Base-by-base conservation (phyloP, 257 asterid genomes). In the Nicotiana undulata region DNA sequence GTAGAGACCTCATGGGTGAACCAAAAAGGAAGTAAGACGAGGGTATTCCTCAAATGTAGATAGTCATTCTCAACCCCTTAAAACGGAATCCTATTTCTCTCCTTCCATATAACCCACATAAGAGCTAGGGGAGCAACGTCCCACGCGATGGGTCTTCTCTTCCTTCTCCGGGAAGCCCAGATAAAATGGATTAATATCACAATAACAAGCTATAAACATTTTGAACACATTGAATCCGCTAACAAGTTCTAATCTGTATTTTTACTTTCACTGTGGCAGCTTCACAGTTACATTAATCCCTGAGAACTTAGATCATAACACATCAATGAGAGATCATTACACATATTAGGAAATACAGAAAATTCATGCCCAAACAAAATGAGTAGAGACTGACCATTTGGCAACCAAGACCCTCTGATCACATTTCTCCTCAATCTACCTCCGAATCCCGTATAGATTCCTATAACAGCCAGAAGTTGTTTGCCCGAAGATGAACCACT, bases 391-490 rank as follows among this genome's bases (percentile, higher is more conserved):
- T 80, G 70, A 94, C 98, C 97, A 87, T 86, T 87, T 56, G 93
- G 90, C 94, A 91, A 87, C 98, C 93, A 91, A 80, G 97, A 89
- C 16, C 94, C 97, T 85, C 98, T 90, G 77, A 90, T 89, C 83
- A 74, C 37, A 82, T 90, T 93, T 75, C 98, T 91, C 44, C 92
- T 90, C 89, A 90, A 80, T 46, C 90, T 92, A 80, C 95, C 90
- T 76, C 98, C 98, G 82, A 93, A 94, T 79, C 95, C 94, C 32
- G 96, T 93, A 91, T 90, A 94, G 81, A 94, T 89, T 84, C 98
- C 98, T 77, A 93, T 90, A 46, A 94, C 94, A 86, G 96, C 98
- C 58, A 92, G 92, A 88, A 90, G 81, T 81, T 88, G 92, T 80
- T 87, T 91, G 81, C 88, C 80, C 16, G 96, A 85, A 76, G 90